These are phyloP conservation scores for Xylariaceae sp. DNA, from an alignment of 2,329 filamentous ascomycete species.

Conservation along the genomic window DNA sequence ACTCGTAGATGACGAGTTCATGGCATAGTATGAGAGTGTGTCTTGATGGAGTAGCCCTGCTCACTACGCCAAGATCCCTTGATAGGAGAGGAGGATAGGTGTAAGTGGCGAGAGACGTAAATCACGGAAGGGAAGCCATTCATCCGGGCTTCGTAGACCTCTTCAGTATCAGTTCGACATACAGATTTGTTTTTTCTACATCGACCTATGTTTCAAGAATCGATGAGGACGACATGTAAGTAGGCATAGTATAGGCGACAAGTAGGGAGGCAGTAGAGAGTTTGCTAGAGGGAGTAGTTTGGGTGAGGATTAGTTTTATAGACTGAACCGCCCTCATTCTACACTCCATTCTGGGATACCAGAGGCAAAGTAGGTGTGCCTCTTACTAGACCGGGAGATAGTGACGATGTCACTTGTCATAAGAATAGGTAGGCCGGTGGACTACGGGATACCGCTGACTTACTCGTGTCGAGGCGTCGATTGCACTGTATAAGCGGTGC, in stretches of 20 bases:
- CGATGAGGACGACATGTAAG: background rate
- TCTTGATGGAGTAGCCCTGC: background rate
- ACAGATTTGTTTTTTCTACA: background rate
- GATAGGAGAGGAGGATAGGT: background rate
- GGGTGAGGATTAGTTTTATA: too few relatives aligned
- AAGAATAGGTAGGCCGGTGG: background rate
- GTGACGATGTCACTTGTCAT: constrained; percentile 11
- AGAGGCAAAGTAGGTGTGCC: background rate
- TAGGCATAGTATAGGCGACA: background rate
- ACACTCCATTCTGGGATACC: background rate
- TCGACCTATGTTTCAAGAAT: background rate
- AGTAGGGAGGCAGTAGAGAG: background rate
- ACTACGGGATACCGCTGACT: background rate
- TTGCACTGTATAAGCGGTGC: background rate
- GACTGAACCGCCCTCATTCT: background rate
- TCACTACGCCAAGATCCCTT: background rate
- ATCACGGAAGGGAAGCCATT: background rate
- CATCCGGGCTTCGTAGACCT: background rate
- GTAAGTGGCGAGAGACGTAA: background rate
- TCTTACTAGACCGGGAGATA: constrained; percentile 1
- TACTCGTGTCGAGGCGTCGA: background rate
- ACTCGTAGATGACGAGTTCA: constrained; percentile 38
- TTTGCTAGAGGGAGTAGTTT: background rate
- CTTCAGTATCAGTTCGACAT: background rate
- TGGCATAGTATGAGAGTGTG: constrained; percentile 19